A percentile compares a stretch with the other conserved stretches of the same genome.
phyloP scores from a whole-genome alignment of 129 eudicot species.

The Sambucus nigra region DNA sequence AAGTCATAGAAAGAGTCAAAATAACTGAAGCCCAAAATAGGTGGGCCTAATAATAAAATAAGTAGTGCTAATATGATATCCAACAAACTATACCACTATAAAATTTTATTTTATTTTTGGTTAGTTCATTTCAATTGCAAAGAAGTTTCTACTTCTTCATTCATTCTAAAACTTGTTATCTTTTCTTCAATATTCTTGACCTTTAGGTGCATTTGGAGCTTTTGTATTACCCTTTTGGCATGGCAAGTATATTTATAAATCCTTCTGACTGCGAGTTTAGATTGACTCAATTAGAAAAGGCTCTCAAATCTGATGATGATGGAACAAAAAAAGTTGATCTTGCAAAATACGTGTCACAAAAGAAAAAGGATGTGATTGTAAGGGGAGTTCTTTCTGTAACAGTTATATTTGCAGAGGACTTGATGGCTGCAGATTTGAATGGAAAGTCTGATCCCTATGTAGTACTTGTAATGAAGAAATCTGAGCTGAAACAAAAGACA shows the following conservation, averaged over 20 bases:
- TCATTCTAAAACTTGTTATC: too few relatives aligned
- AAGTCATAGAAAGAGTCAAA: too few relatives aligned
- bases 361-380: slow-evolving; percentile 58
- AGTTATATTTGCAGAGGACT: slow-evolving; percentile 65
- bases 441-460: slow-evolving; percentile 98
- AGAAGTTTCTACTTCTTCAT: too few relatives aligned
- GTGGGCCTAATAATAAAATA: too few relatives aligned
- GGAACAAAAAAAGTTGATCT: slow-evolving; percentile 30
- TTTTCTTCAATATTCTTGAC: too few relatives aligned
- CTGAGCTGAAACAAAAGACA: slow-evolving; percentile 66
- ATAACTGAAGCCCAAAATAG: too few relatives aligned
- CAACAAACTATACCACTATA: too few relatives aligned
- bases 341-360: slow-evolving; percentile 29
- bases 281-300: slow-evolving; percentile 69
- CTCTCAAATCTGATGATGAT: slow-evolving; percentile 44
- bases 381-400: slow-evolving; percentile 99
- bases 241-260: slow-evolving; percentile 37
- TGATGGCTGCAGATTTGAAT: slow-evolving; percentile 66
- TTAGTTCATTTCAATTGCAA: too few relatives aligned
- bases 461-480: slow-evolving; percentile 61
- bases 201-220: slow-evolving; percentile 95
- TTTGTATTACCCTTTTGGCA: slow-evolving; percentile 63
- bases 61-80: too few relatives aligned
- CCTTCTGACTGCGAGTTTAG: slow-evolving; percentile 49
- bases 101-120: neutral